phyloP scores from a whole-genome alignment of 495 filamentous ascomycete species.

The Annulohypoxylon nitens region DNA sequence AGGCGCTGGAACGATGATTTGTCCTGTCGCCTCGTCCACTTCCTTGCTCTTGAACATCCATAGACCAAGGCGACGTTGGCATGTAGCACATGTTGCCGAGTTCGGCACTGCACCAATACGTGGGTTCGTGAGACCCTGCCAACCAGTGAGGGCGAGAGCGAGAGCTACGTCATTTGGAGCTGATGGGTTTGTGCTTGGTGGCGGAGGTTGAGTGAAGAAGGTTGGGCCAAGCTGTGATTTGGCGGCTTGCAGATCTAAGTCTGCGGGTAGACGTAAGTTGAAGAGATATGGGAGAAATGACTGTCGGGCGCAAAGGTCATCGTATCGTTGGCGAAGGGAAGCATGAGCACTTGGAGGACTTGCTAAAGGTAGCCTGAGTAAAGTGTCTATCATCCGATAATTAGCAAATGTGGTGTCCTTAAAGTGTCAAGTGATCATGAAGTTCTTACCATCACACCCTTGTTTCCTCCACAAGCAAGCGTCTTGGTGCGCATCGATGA shows the following conservation, averaged over 20 bases:
- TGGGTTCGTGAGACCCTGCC: slow-evolving; percentile 77
- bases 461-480: slow-evolving; percentile 87
- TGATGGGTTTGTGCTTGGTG: slow-evolving; percentile 48
- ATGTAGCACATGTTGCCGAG: slow-evolving; percentile 82
- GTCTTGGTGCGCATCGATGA: slow-evolving; percentile 82
- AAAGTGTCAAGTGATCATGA: not conserved
- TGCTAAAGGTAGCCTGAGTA: slow-evolving; percentile 65
- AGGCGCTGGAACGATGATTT: slow-evolving; percentile 66
- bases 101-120: slow-evolving; percentile 69
- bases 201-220: slow-evolving; percentile 59
- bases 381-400: slow-evolving; percentile 53
- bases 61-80: slow-evolving; percentile 88
- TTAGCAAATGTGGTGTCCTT: slow-evolving; percentile 67
- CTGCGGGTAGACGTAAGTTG: slow-evolving; percentile 63
- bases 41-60: slow-evolving; percentile 88
- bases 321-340: slow-evolving; percentile 71
- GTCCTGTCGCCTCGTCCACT: slow-evolving; percentile 59
- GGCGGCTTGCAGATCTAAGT: slow-evolving; percentile 64
- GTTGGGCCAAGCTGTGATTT: slow-evolving; percentile 61
- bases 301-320: slow-evolving; percentile 61
- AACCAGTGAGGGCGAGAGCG: slow-evolving; percentile 84
- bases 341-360: slow-evolving; percentile 69
- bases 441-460: slow-evolving; percentile 80
- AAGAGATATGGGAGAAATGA: slow-evolving; percentile 66
- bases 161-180: slow-evolving; percentile 75